Percentiles rank a stretch among this genome's conserved stretches.
These are phyloP conservation scores for Candida sanyaensis DNA, from an alignment of 1,139 yeast genomes.

Conservation along the genomic window DNA sequence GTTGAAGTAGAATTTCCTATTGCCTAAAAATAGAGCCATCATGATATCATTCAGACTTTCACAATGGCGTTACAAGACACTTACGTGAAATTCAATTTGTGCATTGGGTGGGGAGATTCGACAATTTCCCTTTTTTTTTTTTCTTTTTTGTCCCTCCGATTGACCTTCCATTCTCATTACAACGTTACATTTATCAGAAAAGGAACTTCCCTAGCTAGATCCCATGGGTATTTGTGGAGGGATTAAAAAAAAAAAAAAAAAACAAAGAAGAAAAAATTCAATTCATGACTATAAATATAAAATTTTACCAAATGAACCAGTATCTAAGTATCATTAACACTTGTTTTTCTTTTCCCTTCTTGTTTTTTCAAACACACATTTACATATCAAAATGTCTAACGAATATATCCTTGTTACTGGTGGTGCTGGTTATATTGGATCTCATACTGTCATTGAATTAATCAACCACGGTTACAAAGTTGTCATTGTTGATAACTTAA, in stretches of 20 bases:
- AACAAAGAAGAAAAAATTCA: too few species aligned
- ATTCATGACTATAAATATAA: not conserved
- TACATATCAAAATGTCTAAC: constrained; percentile 14
- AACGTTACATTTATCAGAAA: not conserved
- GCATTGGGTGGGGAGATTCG: too few species aligned
- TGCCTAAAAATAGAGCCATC: too few species aligned
- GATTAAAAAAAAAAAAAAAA: too few species aligned
- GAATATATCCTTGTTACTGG: constrained; percentile 72
- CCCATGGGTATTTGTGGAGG: not conserved
- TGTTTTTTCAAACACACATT: not conserved
- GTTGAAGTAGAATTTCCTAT: not conserved
- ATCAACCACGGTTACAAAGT: constrained; percentile 67
- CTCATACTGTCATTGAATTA: constrained; percentile 74
- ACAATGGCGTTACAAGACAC: too few species aligned
- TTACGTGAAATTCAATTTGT: too few species aligned
- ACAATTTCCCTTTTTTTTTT: not conserved
- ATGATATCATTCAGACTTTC: too few species aligned
- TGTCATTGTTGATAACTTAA: constrained; percentile 69
- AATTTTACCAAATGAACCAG: not conserved
- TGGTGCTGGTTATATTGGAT: constrained; percentile 87
- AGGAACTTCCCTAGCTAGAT: not conserved
- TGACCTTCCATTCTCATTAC: not conserved
- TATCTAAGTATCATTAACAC: too few species aligned
- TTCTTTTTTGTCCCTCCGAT: too few species aligned
- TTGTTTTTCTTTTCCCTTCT: too few species aligned